Conservation (phyloP, 148 eudicot genomes). For the Diospyros lotus region DNA sequence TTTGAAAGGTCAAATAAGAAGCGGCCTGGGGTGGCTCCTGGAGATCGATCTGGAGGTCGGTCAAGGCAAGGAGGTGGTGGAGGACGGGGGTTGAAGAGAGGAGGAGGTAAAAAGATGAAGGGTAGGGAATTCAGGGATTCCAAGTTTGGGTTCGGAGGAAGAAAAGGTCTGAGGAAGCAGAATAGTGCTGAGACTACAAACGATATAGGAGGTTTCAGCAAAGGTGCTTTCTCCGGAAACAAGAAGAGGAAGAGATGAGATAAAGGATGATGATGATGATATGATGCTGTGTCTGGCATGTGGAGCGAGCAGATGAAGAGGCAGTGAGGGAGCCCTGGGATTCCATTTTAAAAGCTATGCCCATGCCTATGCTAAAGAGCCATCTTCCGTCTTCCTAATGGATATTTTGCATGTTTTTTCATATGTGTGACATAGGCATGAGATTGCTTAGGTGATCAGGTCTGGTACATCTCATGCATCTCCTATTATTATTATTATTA, state of each 20-base stretch:
- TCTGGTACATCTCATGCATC: no score
- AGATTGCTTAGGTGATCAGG: no score
- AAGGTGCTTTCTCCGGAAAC: constrained; percentile 24
- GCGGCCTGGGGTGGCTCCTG: constrained; percentile 57
- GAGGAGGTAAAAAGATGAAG: constrained; percentile 52
- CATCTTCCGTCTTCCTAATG: no score
- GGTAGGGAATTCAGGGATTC: constrained; percentile 52
- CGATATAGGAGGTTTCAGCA: constrained; percentile 52
- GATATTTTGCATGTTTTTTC: no score
- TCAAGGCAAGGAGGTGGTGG: constrained; percentile 30
- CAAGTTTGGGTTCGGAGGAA: constrained; percentile 83
- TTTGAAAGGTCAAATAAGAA: constrained; percentile 52
- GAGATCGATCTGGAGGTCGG: constrained; percentile 90
- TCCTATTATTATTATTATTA: no score
- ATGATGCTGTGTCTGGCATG: no score
- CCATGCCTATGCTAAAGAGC: no score
- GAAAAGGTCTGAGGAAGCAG: constrained; percentile 83
- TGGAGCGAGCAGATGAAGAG: no score
- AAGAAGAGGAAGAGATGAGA: constrained; percentile 54
- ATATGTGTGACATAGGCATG: no score
- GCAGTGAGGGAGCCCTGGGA: no score
- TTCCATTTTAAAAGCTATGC: no score
- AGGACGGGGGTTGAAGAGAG: constrained; percentile 45
- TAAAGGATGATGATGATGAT: no score
- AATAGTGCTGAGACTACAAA: constrained; percentile 74